Conservation (phyloP, 2,329 filamentous ascomycete genomes). For the Botryotinia globosa region DNA sequence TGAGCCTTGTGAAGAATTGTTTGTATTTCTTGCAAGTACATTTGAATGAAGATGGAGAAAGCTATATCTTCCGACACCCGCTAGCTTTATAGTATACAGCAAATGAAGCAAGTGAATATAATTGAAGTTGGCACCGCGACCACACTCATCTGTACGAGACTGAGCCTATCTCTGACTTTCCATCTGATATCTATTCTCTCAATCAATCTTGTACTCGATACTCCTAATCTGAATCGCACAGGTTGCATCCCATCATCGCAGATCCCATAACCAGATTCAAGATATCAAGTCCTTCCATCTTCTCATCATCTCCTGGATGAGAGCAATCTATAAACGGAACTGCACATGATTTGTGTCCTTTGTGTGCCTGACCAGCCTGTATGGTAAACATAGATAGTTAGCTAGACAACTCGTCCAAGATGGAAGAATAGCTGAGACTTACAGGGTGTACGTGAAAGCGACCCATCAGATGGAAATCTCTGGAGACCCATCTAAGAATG, state of each 20-base stretch:
- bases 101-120: not conserved
- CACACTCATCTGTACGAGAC: too few relatives aligned
- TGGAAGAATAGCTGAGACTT: not conserved
- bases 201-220: too few relatives aligned
- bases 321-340: slow-evolving; percentile 10
- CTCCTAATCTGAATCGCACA: not conserved
- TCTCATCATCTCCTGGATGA: slow-evolving; percentile 8
- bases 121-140: not conserved
- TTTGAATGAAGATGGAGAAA: not conserved
- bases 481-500: slow-evolving; percentile 28
- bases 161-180: not conserved
- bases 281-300: not conserved
- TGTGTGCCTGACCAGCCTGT: slow-evolving; percentile 17
- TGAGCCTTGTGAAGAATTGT: too few relatives aligned
- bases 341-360: slow-evolving; percentile 19
- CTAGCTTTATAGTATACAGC: not conserved
- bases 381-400: not conserved
- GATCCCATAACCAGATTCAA: not conserved
- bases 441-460: slow-evolving; percentile 24
- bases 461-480: slow-evolving; percentile 24
- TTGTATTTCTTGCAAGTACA: not conserved
- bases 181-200: not conserved
- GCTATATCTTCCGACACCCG: too few relatives aligned
- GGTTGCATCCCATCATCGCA: not conserved
- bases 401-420: not conserved